Evolutionary conservation across 2,329 filamentous ascomycete species (phyloP).

Genomic region (Lasiodiplodia citricola): DNA sequence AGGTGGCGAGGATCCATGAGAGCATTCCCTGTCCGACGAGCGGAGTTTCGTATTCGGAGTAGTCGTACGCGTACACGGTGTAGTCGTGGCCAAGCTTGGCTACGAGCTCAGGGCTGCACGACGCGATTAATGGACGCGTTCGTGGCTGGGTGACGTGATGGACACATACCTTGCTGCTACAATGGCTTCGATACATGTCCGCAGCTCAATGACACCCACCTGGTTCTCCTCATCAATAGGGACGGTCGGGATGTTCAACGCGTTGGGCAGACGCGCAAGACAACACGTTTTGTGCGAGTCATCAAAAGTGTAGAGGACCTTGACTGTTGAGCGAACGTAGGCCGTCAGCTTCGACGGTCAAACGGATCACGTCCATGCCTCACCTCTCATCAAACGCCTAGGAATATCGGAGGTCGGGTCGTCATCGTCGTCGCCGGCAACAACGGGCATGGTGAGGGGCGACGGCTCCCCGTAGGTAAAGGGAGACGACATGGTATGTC

Average conservation of each 20-base stretch:
- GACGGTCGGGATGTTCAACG: slow-evolving; percentile 79
- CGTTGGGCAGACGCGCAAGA: slow-evolving; percentile 81
- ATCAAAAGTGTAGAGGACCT: slow-evolving; percentile 96
- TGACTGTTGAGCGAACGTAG: slow-evolving; percentile 66
- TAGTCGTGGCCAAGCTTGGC: slow-evolving; percentile 78
- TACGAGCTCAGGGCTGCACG: slow-evolving; percentile 80
- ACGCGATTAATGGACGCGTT: slow-evolving; percentile 12
- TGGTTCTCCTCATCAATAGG: slow-evolving; percentile 77
- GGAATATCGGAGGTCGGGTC: slow-evolving; percentile 41
- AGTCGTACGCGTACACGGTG: slow-evolving; percentile 96
- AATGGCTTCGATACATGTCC: slow-evolving; percentile 85
- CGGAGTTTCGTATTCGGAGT: slow-evolving; percentile 91
- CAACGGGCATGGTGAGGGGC: slow-evolving; percentile 33
- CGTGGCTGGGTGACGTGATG: slow-evolving; percentile 7
- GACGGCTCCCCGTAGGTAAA: slow-evolving; percentile 34
- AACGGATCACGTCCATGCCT: slow-evolving; percentile 30
- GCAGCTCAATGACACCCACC: slow-evolving; percentile 87
- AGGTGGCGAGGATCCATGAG: slow-evolving; percentile 75
- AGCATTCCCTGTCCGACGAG: slow-evolving; percentile 95
- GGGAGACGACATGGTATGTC: slow-evolving; percentile 43
- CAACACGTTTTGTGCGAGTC: slow-evolving; percentile 86
- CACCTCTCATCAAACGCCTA: slow-evolving; percentile 54
- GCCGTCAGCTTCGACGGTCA: background rate
- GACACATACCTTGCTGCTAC: slow-evolving; percentile 61
- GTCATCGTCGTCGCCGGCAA: slow-evolving; percentile 34